phyloP scores from a whole-genome alignment of 192 early-diverging fungal species.

The Coemansia umbellata region DNA sequence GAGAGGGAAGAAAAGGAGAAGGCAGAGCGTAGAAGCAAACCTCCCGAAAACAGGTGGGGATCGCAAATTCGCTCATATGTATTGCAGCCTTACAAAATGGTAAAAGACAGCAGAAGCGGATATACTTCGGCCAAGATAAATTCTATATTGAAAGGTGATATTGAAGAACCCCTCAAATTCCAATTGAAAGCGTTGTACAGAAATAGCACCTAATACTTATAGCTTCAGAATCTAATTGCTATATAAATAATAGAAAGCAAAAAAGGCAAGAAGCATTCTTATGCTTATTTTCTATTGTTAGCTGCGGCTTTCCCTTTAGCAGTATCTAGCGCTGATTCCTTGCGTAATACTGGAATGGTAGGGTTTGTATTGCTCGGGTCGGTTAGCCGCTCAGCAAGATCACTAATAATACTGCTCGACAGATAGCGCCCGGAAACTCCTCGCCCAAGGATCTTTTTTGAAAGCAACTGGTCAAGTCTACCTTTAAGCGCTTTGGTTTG shows the following conservation, averaged over 20 bases:
- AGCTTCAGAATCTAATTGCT: too few relatives aligned
- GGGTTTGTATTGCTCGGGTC: constrained; percentile 26
- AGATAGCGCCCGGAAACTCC: constrained; percentile 58
- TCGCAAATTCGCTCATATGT: constrained; percentile 60
- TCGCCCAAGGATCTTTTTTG: constrained; percentile 30
- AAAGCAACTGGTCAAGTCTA: constrained; percentile 23
- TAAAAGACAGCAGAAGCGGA: constrained; percentile 57
- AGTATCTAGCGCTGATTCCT: constrained; percentile 39
- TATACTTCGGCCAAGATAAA: constrained; percentile 47
- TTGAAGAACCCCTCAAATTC: constrained; percentile 24
- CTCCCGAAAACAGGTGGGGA: constrained; percentile 55
- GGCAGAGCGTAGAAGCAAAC: neutral
- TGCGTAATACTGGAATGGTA: constrained; percentile 21
- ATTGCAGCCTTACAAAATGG: constrained; percentile 59
- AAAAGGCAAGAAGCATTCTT: too few relatives aligned
- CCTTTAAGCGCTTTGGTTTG: constrained; percentile 25
- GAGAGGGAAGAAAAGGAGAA: constrained; percentile 41
- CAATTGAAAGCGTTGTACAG: neutral
- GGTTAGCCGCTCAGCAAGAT: constrained; percentile 61
- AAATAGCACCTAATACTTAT: neutral
- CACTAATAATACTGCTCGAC: constrained; percentile 59
- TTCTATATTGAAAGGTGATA: constrained; percentile 53
- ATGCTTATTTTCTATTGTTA: too few relatives aligned
- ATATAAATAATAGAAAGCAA: too few relatives aligned
- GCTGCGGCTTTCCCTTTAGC: constrained; percentile 11